Evolutionary conservation across 164 flowering plant species (phyloP).

Genomic region (Dillenia turbinata): DNA sequence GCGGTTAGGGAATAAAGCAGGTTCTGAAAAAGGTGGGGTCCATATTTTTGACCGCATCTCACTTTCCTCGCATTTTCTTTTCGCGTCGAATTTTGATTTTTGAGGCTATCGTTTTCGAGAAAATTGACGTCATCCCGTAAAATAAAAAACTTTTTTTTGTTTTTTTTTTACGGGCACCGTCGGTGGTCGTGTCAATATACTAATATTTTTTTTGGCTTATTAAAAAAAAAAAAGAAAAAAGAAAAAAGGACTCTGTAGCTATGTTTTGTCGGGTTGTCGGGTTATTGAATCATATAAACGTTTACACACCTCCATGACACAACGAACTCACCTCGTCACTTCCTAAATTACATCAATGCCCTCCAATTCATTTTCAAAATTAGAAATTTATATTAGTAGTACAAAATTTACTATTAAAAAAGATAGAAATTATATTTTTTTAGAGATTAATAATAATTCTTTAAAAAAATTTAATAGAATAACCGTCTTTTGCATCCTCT

Average conservation of each 20-base stretch:
- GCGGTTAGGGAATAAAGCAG: slow-evolving; percentile 55
- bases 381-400: too few species aligned
- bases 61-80: background rate
- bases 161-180: slow-evolving; percentile 13
- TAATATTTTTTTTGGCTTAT: background rate
- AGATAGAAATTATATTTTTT: background rate
- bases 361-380: too few species aligned
- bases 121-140: background rate
- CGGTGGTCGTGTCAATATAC: slow-evolving; percentile 17
- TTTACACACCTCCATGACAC: too few species aligned
- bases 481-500: too few species aligned
- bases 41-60: slow-evolving; percentile 21
- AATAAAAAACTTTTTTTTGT: too few species aligned
- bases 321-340: too few species aligned
- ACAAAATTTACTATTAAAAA: too few species aligned
- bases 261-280: slow-evolving; percentile 40
- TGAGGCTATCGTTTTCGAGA: slow-evolving; percentile 2
- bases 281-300: slow-evolving; percentile 17
- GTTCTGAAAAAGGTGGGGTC: slow-evolving; percentile 10
- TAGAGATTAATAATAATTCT: background rate
- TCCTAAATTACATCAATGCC: too few species aligned
- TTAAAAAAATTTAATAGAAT: too few species aligned
- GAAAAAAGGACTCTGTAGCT: slow-evolving; percentile 19
- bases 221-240: slow-evolving; percentile 3
- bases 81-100: background rate